Evolutionary conservation across 2,329 filamentous ascomycete species (phyloP), one percentile per base, ranked within the genome.

Genomic region (Delphinella strobiligena): DNA sequence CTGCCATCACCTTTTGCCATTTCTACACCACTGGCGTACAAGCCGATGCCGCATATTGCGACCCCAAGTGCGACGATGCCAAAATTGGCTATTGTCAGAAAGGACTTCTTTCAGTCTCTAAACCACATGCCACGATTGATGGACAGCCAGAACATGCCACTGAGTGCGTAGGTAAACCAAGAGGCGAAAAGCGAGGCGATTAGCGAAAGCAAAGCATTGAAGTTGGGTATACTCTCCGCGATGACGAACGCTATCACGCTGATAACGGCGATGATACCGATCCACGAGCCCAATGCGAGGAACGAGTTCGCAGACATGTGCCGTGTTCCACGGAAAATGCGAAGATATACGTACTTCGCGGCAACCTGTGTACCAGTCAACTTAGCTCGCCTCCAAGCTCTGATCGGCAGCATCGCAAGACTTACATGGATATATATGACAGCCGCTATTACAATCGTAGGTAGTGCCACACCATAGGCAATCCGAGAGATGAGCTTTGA

Each of bases 361-460:
- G 75, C 18, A 2, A 83, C 73, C 43, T 80, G 74, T 12, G 72
- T 77, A 52, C 81, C 78, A 45, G 84, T 79, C 4, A 82, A 77
- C 38, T 79, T 80, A 0, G 79, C 76, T 37, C 83, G 14, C n/a
- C n/a, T n/a, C n/a, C n/a, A n/a, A n/a, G n/a, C n/a, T n/a, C n/a
- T n/a, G n/a, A n/a, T n/a, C n/a, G n/a, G n/a, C n/a, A n/a, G n/a
- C n/a, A n/a, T n/a, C n/a, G n/a, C n/a, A 27, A 27, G 22, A 27
- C 22, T 43, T 2, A 83, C 74, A 44, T 80, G 74, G 12, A 72
- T 78, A 52, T 81, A 78, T 46, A 85, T 79, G 4, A 82, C 78
- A 39, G 79, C 80, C 0, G 79, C 76, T 36, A 84, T 74, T 37
- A 83, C 63, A 38, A 83, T 83, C 14, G 80, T 83, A 5, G 79